Evolutionary conservation across 2,329 filamentous ascomycete species (phyloP).

Genomic region (Aspergillus pseudoviridinutans): DNA sequence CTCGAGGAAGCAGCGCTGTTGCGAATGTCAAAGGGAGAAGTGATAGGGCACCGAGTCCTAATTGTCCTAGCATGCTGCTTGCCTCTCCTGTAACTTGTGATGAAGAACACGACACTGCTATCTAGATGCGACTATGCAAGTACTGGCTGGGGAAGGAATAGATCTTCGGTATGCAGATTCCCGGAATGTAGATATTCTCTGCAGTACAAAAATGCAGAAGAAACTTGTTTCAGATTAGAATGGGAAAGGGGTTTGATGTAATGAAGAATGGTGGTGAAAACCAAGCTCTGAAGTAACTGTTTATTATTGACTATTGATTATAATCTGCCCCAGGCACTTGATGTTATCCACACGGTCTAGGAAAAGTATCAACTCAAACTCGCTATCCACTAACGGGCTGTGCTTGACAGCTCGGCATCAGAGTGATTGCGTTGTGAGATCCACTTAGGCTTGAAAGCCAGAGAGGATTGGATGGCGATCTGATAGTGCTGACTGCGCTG

Average conservation of each 20-base stretch:
- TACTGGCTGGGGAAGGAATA: neutral
- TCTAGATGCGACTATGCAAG: neutral
- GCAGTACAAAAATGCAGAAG: neutral
- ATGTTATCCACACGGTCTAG: neutral
- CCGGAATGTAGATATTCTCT: neutral
- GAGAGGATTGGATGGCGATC: slow-evolving; percentile 10
- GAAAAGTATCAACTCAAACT: neutral
- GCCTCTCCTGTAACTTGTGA: neutral
- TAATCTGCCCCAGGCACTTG: neutral
- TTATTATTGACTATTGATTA: neutral
- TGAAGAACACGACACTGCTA: neutral
- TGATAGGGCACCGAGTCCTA: slow-evolving; percentile 24
- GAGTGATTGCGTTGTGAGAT: neutral
- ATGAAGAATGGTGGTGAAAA: neutral
- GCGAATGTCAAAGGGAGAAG: slow-evolving; percentile 27
- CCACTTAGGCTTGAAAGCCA: slow-evolving; percentile 1
- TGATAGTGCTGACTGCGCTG: neutral
- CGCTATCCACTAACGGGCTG: neutral
- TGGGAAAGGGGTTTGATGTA: neutral
- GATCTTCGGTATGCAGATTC: neutral
- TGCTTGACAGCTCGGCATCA: neutral
- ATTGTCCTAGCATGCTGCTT: slow-evolving; percentile 29
- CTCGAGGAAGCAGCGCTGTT: slow-evolving; percentile 25
- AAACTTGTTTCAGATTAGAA: neutral
- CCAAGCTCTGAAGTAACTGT: neutral